Base-by-base conservation (phyloP, 352 stramenopile species). In the Globisporangium carolinianum region DNA sequence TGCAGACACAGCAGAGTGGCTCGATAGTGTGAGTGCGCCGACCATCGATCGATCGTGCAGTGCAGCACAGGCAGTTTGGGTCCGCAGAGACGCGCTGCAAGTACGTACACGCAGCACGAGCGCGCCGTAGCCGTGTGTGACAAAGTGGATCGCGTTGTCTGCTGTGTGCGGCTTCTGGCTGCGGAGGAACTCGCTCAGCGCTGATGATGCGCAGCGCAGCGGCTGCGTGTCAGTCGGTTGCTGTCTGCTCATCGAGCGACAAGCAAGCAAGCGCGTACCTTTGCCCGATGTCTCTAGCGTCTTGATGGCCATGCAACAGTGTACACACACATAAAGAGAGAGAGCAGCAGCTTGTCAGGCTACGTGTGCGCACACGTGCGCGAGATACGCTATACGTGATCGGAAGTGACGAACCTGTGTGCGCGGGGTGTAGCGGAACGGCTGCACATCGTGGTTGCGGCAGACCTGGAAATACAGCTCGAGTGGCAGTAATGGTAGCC, bases 61-160 rank as follows among this genome's bases (percentile, higher is more conserved):
- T 35, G 14, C 56, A 18, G 55, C 57, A 38, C 32, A 53, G 0
- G 15, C 24, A 7, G 39, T 14, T 47, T 41, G 38, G 55, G 12
- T 35, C 5, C 17, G 8, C 15, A 15, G 24, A 43, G 39, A 43
- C 39, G 39, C 39, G 39, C 39, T 14, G 39, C 1, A 43, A 43
- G 11, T 8, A 61, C 69, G 47, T 52, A 83, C 81, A 43, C 81
- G 74, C 17, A 91, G 63, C 42, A 91, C 78, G 14, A 91, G 54
- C 0, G 81, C 71, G 9, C 81, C 81, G 49, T 91, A 91, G 63
- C 76, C 81, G 47, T 86, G 81, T 0, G 81, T 89, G 37, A 91
- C 75, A 52, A 91, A 87, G 66, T 87, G 70, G 48, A 88, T 60
- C 4, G 71, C 62, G 54, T 87, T 75, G 54, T 83, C 73, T 2